These are phyloP conservation scores for Rachicladosporium sp. DNA, from an alignment of 2,329 filamentous ascomycete genomes.

Conservation along the genomic window DNA sequence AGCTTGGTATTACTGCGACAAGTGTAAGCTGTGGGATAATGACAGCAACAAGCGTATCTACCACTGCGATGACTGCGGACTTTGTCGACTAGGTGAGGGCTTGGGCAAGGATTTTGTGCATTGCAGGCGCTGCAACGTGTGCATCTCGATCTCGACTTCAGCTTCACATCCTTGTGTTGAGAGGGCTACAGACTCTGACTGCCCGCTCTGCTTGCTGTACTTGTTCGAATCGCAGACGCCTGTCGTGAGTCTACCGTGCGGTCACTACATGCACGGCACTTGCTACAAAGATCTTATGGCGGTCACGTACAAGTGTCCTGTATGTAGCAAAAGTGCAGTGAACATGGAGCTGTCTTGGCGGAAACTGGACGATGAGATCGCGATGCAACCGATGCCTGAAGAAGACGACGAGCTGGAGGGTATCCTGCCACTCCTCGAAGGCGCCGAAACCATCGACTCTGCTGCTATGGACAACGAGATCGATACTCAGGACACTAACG, in stretches of 20 bases:
- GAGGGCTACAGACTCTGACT: conserved; percentile 85
- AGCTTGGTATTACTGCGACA: conserved; percentile 82
- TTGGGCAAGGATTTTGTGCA: conserved; percentile 96
- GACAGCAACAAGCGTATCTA: conserved; percentile 85
- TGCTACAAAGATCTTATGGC: conserved; percentile 85
- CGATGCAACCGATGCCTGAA: conserved; percentile 78
- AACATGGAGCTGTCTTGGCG: conserved; percentile 97
- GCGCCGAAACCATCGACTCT: neutral
- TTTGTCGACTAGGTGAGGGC: conserved; percentile 81
- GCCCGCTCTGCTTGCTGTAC: conserved; percentile 92
- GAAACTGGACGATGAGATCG: conserved; percentile 77
- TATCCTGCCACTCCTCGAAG: conserved; percentile 13
- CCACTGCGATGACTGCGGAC: conserved; percentile 90
- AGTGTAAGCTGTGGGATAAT: conserved; percentile 97
- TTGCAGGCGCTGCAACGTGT: conserved; percentile 94
- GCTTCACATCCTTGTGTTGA: conserved; percentile 88
- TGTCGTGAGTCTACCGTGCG: conserved; percentile 89
- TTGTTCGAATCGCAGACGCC: conserved; percentile 84
- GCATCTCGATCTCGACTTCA: conserved; percentile 78
- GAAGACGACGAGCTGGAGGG: conserved; percentile 21
- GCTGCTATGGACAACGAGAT: neutral
- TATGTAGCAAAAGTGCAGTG: conserved; percentile 90
- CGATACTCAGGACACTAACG: conserved; percentile 1
- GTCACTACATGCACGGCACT: conserved; percentile 84
- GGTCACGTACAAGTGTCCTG: conserved; percentile 86